Evolutionary conservation across 2,329 filamentous ascomycete species (phyloP), one percentile per base, ranked within the genome.

Genomic region (Aspergillus intermedius): DNA sequence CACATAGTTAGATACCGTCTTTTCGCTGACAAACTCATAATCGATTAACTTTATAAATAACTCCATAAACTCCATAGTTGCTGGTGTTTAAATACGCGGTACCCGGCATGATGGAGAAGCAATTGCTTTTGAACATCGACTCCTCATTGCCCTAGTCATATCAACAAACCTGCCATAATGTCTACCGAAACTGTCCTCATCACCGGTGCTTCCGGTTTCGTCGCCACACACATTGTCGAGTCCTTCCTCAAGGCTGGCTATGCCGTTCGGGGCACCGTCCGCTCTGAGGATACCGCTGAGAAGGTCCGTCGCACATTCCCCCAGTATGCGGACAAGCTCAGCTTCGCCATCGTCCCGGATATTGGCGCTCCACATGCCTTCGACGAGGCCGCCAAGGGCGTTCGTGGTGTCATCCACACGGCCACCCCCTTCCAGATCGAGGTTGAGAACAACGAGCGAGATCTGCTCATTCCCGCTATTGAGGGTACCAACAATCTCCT

Each of bases 401-500:
- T 76, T 2, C 70, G 75, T 15, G 71, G 60, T 0, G 63, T 77
- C 0, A 68, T 77, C 13, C 74, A 77, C 42, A 64, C 71, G 1
- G 74, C 74, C 5, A 21, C 17, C 9, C n/a, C 25, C 17, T 21
- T 2, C 10, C 8, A 22, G 35, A 10, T 35, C 7, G n/a, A 17
- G 23, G 15, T 15, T 15, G 73, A 72, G 73, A 73, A 1, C 51
- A 75, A 74, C 47, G 73, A 76, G 49, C 66, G 72, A 34, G 60
- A 62, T 44, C 61, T 77, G 0, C 63, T 77, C 2, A 48, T 66
- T 3, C 75, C 75, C 0, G 74, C 74, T 1, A 72, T 77, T 25
- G 72, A 74, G 37, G 74, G 75, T 2, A 71, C 75, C 2, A 64
- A 60, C 3, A 66, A 72, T 0, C 64, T 77, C 15, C 56, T 77